Conservation (phyloP, 352 stramenopile genomes). For the Phytophthora boehmeriae region DNA sequence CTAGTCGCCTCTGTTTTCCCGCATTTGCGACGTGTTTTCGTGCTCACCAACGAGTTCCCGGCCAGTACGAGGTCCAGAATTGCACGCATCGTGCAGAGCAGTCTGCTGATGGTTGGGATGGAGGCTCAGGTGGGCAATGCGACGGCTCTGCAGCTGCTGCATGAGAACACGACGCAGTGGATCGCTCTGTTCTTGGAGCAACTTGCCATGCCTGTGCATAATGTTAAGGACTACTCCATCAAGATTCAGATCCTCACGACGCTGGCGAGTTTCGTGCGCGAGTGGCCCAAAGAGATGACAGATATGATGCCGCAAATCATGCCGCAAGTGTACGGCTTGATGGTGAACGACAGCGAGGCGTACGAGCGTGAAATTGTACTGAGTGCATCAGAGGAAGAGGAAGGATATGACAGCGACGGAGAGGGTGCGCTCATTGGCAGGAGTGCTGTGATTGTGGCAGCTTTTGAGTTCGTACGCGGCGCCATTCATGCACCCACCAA, state of each 20-base stretch:
- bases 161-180: slow-evolving; percentile 72
- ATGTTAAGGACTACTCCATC: slow-evolving; percentile 64
- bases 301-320: slow-evolving; percentile 75
- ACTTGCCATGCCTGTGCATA: slow-evolving; percentile 44
- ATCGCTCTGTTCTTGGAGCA: slow-evolving; percentile 73
- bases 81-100: slow-evolving; percentile 79
- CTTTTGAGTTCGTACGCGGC: slow-evolving; percentile 77
- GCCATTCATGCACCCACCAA: slow-evolving; percentile 80
- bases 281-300: slow-evolving; percentile 85
- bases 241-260: slow-evolving; percentile 81
- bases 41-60: slow-evolving; percentile 49
- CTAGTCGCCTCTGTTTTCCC: slow-evolving; percentile 78
- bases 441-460: slow-evolving; percentile 70
- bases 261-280: slow-evolving; percentile 79
- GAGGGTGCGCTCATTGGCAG: slow-evolving; percentile 68
- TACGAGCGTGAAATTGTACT: slow-evolving; percentile 71
- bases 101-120: slow-evolving; percentile 83
- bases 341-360: slow-evolving; percentile 43
- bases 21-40: slow-evolving; percentile 71
- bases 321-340: slow-evolving; percentile 67
- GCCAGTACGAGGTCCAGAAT: slow-evolving; percentile 58
- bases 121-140: slow-evolving; percentile 78
- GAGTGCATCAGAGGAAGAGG: slow-evolving; percentile 51
- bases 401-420: slow-evolving; percentile 81
- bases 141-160: slow-evolving; percentile 59